Evolutionary conservation across 192 early-diverging fungal genomes (phyloP).

Genomic region (Podila verticillata): DNA sequence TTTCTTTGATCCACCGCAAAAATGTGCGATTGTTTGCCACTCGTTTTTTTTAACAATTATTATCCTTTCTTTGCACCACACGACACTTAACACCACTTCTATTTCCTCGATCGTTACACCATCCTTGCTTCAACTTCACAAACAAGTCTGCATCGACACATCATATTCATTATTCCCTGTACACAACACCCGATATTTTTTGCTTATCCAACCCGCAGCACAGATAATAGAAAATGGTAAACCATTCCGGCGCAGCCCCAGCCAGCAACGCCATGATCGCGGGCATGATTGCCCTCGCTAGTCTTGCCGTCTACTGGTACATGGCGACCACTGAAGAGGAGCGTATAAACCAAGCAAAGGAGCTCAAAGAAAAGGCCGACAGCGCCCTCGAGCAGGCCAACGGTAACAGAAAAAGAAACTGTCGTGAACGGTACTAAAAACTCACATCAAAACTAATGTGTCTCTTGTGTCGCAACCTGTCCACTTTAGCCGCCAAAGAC

Average conservation of each 20-base stretch:
- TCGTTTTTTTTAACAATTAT: neutral
- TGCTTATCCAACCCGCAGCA: too few species aligned
- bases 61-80: neutral
- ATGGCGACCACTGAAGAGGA: slow-evolving; percentile 49
- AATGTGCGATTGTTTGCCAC: neutral
- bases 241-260: slow-evolving; percentile 6
- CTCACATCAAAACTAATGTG: neutral
- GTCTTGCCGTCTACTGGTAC: slow-evolving; percentile 42
- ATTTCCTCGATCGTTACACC: neutral
- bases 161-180: neutral
- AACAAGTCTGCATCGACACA: neutral
- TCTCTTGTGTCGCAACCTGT: neutral
- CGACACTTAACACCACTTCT: too few species aligned
- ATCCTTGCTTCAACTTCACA: neutral
- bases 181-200: neutral
- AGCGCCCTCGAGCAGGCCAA: slow-evolving; percentile 14
- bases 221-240: slow-evolving; percentile 4
- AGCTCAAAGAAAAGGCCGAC: slow-evolving; percentile 23
- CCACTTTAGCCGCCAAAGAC: slow-evolving; percentile 15
- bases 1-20: too few species aligned
- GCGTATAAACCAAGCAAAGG: slow-evolving; percentile 20
- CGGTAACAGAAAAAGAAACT: neutral
- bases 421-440: too few species aligned
- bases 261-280: slow-evolving; percentile 21
- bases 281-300: slow-evolving; percentile 19